Base-by-base conservation (phyloP, 2,329 filamentous ascomycete genomes). In the Pseudocercospora pini-densiflorae region DNA sequence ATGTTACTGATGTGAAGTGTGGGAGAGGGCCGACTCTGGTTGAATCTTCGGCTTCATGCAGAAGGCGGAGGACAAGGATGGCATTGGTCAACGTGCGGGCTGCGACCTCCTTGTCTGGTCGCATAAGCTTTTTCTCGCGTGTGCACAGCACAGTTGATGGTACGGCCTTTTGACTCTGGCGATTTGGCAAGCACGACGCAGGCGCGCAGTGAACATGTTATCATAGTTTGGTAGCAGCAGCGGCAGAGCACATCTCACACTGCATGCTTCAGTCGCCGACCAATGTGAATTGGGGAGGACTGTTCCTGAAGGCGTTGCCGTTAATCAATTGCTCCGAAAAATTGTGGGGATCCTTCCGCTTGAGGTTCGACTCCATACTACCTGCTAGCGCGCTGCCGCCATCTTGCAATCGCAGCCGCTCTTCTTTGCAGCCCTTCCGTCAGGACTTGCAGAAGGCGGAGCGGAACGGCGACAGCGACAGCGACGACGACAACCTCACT, bases 291-390 rank as follows among this genome's bases (percentile, higher is more conserved):
- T 7, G 16, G 47, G 19, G 19, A 51, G 47, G 6, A 24, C 19
- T 21, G 47, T 51, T 24, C 47, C 47, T 24, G 47, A 14, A 36
- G 33, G 33, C 33, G 29, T 36, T 40, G 47, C 23, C 51, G 14
- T 24, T 29, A 31, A 29, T 55, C 21, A 36, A 19, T 55, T 27
- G 21, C 40, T 47, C 27, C 43, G n/a, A 47, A 55, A 14, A 58
- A 40, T 24, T 31, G 67, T 82, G 31, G 55, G 21, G 31, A 58
- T 58, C 29, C 27, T 31, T 21, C 54, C n/a, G n/a, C 27, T 40
- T 58, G 27, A 31, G 19, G 4, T 58, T 24, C 29, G 27, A 31
- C 54, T 40, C 36, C 36, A 40, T 58, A 36, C 27, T 27, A 55
- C 19, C 23, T 55, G 24, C 57, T 59, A 59, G 57, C 57, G 31